These are phyloP conservation scores for Penicillium rolfsii DNA, from an alignment of 2,329 filamentous ascomycete species.

Conservation along the genomic window DNA sequence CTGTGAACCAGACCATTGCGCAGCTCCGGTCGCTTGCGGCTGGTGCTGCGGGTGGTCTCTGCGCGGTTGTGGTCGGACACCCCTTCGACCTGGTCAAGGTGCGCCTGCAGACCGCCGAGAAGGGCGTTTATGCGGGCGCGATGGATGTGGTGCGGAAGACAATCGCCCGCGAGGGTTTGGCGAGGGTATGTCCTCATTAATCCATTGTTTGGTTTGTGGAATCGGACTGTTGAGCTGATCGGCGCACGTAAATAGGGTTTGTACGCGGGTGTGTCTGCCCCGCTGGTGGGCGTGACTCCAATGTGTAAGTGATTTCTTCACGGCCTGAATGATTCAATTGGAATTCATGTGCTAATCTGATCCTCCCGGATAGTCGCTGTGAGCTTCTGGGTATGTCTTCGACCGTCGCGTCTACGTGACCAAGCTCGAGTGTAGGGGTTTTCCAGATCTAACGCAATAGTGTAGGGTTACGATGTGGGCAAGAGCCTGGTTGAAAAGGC, in stretches of 20 bases:
- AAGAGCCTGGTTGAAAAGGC: slow-evolving; percentile 79
- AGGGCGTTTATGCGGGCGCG: slow-evolving; percentile 85
- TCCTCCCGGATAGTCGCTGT: slow-evolving; percentile 59
- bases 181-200: slow-evolving; percentile 48
- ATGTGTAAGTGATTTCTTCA: slow-evolving; percentile 75
- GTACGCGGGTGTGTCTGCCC: slow-evolving; percentile 96
- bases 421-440: not conserved
- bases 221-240: not conserved
- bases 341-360: slow-evolving; percentile 13
- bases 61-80: slow-evolving; percentile 91
- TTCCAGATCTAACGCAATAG: slow-evolving; percentile 50
- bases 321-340: slow-evolving; percentile 10
- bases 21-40: slow-evolving; percentile 81
- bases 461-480: slow-evolving; percentile 90
- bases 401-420: not conserved
- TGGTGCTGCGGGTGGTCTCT: slow-evolving; percentile 90
- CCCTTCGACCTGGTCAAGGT: slow-evolving; percentile 99
- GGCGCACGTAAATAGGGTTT: slow-evolving; percentile 61
- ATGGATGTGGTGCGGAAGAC: slow-evolving; percentile 91
- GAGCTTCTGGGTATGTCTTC: slow-evolving; percentile 63
- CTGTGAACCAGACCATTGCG: slow-evolving; percentile 55
- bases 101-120: slow-evolving; percentile 91
- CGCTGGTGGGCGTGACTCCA: slow-evolving; percentile 91
- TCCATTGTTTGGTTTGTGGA: not conserved
- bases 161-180: slow-evolving; percentile 80